phyloP scores from a whole-genome alignment of 2,329 filamentous ascomycete genomes.

The Rhexocercosporidium sp. region DNA sequence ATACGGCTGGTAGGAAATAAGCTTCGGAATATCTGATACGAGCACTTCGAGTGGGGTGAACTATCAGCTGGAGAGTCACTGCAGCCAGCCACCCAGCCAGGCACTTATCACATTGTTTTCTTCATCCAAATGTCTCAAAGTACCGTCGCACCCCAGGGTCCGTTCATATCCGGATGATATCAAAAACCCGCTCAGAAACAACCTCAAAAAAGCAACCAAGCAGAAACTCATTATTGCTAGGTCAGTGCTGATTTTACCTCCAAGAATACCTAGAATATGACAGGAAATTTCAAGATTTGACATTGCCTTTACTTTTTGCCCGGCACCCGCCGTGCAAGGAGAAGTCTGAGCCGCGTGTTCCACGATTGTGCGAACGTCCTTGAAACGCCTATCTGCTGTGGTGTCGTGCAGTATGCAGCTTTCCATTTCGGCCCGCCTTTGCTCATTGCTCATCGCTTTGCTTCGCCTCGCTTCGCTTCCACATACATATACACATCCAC shows the following conservation, averaged over 20 bases:
- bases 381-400: conserved; percentile 25
- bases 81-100: conserved; percentile 10
- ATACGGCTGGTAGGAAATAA: too few species aligned
- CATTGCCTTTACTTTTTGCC: conserved; percentile 2
- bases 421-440: conserved; percentile 28
- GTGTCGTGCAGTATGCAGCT: conserved; percentile 22
- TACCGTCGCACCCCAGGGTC: conserved; percentile 1
- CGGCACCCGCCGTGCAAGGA: background rate
- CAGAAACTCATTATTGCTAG: background rate
- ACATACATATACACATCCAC: conserved; percentile 3
- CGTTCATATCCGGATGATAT: background rate
- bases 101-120: conserved; percentile 17
- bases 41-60: conserved; percentile 3
- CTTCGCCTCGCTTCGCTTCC: conserved; percentile 16
- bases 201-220: conserved; percentile 4
- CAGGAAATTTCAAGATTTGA: conserved; percentile 11
- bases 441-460: background rate
- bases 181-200: conserved; percentile 6
- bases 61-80: conserved; percentile 8
- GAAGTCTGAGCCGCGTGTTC: background rate
- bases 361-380: conserved; percentile 10
- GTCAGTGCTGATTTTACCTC: conserved; percentile 19
- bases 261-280: conserved; percentile 20
- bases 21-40: background rate
- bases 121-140: conserved; percentile 15